Percentiles rank a stretch among this genome's conserved stretches.
Evolutionary conservation across 1,139 yeast species (phyloP).

Genomic region (Keqinozyma sinolaborantium): DNA sequence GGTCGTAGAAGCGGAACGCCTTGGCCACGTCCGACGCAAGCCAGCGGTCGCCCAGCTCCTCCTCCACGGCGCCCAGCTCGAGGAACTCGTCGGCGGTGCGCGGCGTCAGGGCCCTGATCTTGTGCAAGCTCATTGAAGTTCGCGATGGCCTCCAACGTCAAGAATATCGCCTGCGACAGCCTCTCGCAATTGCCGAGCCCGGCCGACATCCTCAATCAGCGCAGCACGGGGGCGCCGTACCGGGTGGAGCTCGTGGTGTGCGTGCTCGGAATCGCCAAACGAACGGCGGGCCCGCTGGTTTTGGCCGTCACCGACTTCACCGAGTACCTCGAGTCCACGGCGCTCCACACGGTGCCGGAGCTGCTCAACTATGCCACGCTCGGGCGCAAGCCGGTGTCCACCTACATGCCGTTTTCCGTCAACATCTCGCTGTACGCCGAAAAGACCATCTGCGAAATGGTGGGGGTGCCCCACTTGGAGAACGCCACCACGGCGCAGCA

Average conservation of each 20-base stretch:
- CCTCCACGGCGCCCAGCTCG: slow-evolving; percentile 46
- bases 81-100: slow-evolving; percentile 42
- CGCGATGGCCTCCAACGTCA: no score
- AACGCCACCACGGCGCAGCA: no score
- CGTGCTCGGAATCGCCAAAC: neutral
- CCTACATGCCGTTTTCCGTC: no score
- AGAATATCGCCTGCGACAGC: neutral
- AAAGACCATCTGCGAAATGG: no score
- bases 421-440: no score
- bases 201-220: neutral
- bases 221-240: neutral
- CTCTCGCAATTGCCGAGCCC: neutral
- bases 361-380: no score
- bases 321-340: neutral
- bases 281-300: neutral
- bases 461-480: no score
- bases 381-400: no score
- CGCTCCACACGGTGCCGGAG: no score
- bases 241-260: neutral
- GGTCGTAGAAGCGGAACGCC: slow-evolving; percentile 50
- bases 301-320: neutral
- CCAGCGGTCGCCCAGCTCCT: slow-evolving; percentile 61
- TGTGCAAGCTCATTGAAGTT: neutral
- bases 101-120: slow-evolving; percentile 1
- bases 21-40: slow-evolving; percentile 51